These are phyloP conservation scores for Fallopia convolvulus DNA, from an alignment of 148 eudicot species.

Conservation along the genomic window DNA sequence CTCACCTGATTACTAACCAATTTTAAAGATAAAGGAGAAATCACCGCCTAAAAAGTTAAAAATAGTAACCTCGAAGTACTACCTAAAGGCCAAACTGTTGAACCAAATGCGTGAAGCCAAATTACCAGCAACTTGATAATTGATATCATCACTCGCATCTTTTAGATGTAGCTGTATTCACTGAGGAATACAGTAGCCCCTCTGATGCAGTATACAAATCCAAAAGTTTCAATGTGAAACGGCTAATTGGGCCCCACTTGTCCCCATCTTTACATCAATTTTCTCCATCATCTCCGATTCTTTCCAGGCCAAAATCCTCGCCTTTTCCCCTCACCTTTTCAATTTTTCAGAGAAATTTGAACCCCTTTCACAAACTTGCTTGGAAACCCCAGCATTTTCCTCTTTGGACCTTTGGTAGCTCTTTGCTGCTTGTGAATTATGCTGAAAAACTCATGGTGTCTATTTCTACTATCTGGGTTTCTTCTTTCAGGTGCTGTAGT, in stretches of 20 bases:
- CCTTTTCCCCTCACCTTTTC: background rate
- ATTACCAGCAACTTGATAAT: background rate
- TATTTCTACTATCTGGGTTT: background rate
- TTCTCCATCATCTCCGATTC: background rate
- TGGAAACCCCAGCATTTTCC: background rate
- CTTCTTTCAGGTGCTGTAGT: background rate
- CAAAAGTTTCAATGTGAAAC: background rate
- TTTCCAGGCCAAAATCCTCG: constrained; percentile 1
- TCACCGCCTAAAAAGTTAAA: no score
- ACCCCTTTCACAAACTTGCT: background rate
- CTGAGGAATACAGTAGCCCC: background rate
- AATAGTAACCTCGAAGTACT: no score
- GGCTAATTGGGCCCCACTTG: constrained; percentile 10
- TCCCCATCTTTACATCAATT: constrained; percentile 1
- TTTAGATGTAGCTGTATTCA: background rate
- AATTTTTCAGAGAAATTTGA: background rate
- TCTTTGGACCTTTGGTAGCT: background rate
- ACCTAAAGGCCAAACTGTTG: no score
- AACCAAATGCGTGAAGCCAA: background rate
- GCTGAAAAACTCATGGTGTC: background rate
- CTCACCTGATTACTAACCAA: no score
- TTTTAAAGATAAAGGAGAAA: no score
- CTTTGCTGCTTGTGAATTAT: background rate
- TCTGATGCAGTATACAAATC: background rate
- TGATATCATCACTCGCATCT: background rate